A percentile compares a stretch with the other conserved stretches of the same genome.
These are phyloP conservation scores for Candida caryicola DNA, from an alignment of 805 yeast genomes.

Conservation along the genomic window DNA sequence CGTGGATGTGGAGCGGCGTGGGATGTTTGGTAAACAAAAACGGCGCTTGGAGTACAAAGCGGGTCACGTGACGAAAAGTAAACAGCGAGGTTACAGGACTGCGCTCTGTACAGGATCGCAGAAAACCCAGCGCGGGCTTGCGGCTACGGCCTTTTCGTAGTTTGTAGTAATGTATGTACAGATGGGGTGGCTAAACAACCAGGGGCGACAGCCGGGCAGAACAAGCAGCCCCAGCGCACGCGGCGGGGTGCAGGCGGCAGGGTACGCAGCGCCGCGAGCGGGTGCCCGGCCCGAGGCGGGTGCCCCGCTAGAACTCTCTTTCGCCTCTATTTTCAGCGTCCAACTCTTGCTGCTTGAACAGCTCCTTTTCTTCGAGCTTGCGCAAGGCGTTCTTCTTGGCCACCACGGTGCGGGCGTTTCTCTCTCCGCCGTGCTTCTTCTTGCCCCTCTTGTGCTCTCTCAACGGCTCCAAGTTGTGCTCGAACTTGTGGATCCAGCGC, in stretches of 20 bases:
- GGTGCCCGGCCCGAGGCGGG: no score
- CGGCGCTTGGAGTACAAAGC: not conserved
- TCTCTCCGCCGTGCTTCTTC: slow-evolving; percentile 83
- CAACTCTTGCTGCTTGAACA: slow-evolving; percentile 33
- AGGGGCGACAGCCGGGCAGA: no score
- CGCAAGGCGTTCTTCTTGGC: slow-evolving; percentile 61
- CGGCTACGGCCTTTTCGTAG: no score
- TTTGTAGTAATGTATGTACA: no score
- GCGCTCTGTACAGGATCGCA: no score
- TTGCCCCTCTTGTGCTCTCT: slow-evolving; percentile 61
- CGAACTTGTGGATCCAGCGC: slow-evolving; percentile 66
- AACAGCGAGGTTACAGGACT: no score
- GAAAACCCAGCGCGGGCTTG: no score
- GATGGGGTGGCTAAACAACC: no score
- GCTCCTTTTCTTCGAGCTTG: slow-evolving; percentile 52
- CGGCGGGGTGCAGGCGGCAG: no score
- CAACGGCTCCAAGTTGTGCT: slow-evolving; percentile 52
- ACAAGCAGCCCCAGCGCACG: no score
- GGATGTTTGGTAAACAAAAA: slow-evolving; percentile 4
- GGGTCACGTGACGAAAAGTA: not conserved
- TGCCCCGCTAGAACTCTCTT: slow-evolving; percentile 31
- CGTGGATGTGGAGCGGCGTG: not conserved
- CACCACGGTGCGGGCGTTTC: slow-evolving; percentile 55
- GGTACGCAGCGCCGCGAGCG: no score
- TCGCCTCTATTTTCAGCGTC: slow-evolving; percentile 44